Conservation (phyloP, 2,329 filamentous ascomycete genomes). For the Didymellaceae sp. region DNA sequence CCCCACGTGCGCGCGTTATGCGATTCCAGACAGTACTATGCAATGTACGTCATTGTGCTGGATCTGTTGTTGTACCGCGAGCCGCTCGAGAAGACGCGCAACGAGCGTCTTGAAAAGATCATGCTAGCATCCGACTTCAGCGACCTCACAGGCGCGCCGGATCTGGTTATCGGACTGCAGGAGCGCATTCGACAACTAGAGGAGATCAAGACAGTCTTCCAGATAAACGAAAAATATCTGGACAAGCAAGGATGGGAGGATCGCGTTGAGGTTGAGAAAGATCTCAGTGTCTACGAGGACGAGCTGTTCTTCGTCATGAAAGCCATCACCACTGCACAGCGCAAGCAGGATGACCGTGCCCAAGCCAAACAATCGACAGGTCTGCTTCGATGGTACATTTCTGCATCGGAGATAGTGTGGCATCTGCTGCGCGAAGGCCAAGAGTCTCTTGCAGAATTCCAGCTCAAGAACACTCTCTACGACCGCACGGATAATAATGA, state of each 20-base stretch:
- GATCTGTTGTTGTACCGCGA: conserved; percentile 96
- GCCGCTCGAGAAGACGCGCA: conserved; percentile 95
- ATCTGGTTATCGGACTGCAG: conserved; percentile 90
- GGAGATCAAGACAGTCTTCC: conserved; percentile 96
- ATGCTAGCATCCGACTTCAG: conserved; percentile 99
- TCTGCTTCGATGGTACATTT: conserved; percentile 88
- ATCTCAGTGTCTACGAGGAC: conserved; percentile 88
- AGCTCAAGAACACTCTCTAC: conserved; percentile 88
- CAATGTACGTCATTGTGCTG: conserved; percentile 96
- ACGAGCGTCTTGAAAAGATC: conserved; percentile 94
- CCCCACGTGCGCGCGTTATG: conserved; percentile 93
- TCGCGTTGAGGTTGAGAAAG: conserved; percentile 83
- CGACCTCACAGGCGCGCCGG: conserved; percentile 89
- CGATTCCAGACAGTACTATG: conserved; percentile 96
- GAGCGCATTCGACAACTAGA: conserved; percentile 91
- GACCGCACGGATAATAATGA: conserved; percentile 97
- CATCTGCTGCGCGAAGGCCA: conserved; percentile 88
- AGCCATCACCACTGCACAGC: conserved; percentile 94
- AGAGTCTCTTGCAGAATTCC: conserved; percentile 89
- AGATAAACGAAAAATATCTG: conserved; percentile 85
- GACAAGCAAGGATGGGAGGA: conserved; percentile 93
- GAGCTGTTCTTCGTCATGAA: conserved; percentile 99
- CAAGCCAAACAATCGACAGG: conserved; percentile 74
- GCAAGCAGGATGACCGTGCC: conserved; percentile 73
- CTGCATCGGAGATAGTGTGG: conserved; percentile 96